Base-by-base conservation (phyloP, 805 yeast species). In the Spathaspora girioi region DNA sequence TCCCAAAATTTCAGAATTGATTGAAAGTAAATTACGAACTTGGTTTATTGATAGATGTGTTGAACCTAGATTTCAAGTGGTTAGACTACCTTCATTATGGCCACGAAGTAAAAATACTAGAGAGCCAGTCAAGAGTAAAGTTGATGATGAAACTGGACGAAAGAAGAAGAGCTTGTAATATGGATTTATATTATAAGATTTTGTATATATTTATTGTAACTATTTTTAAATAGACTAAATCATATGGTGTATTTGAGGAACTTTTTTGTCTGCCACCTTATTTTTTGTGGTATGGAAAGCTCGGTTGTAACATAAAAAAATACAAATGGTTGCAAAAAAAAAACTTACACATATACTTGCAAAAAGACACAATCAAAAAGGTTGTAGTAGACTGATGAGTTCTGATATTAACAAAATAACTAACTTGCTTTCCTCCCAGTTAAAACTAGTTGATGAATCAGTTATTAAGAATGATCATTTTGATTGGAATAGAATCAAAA, bases 1-100 rank as follows among this genome's bases (percentile, higher is more conserved):
- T 14, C 99, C 99, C 7, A 91, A 94, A 62, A 83, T 94, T 38
- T 83, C 96, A 9, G 84, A 89, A 52, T 71, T 94, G 42, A 84
- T 94, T 41, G 98, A 94, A 64, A 82, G 82, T 52, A 85, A 86
- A 54, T 77, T 94, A 40, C 78, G 94, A 55, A 84, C 84, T 50
- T 91, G 97, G 96, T 92, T 94, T 63, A 84, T 85, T 15, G 97
- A 93, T 59, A 76, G 97, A 55, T 90, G 97, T 63, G 94, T 94
- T 11, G 96, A 90, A 57, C 99, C 99, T 1, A 78, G 96, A 58
- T 93, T 86, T 61, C 97, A 92, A 65, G 86, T 89, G 46, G 83
- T 94, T 29, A 79, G 79, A 60, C 68, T 94, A 31, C 99, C 98
- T 2, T 86, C 89, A 46, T 70, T 92, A 63, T 91, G 97, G 97